Evolutionary conservation across 306 rosid genomes (phyloP).

Genomic region (Urtica urens): DNA sequence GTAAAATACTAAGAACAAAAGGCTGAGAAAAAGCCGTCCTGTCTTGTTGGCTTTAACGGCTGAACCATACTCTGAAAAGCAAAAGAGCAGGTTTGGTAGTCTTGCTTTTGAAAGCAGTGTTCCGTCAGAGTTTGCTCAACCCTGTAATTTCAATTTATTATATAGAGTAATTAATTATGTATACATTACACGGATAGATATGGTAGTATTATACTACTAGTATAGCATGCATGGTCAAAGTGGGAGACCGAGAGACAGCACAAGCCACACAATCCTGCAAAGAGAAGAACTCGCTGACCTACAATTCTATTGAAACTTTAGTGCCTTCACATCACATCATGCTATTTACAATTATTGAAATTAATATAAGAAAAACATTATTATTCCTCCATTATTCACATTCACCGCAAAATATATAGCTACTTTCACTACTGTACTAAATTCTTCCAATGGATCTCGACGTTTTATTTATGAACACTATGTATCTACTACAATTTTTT

Average conservation of each 20-base stretch:
- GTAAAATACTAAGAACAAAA: slow-evolving; percentile 39
- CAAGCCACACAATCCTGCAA: slow-evolving; percentile 7
- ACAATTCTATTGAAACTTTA: neutral
- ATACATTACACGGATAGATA: too few species aligned
- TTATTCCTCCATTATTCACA: too few species aligned
- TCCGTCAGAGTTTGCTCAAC: slow-evolving; percentile 40
- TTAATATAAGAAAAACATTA: too few species aligned
- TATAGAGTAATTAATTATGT: too few species aligned
- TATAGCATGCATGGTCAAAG: slow-evolving; percentile 11
- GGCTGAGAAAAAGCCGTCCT: slow-evolving; percentile 71
- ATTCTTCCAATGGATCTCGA: too few species aligned
- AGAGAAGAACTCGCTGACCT: slow-evolving; percentile 15
- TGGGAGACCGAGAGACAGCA: slow-evolving; percentile 21
- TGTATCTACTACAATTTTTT: too few species aligned
- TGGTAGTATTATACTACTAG: too few species aligned
- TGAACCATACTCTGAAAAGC: neutral
- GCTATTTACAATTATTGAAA: too few species aligned
- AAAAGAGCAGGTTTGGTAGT: neutral
- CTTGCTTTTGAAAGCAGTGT: slow-evolving; percentile 21
- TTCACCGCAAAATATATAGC: too few species aligned
- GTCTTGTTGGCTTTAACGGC: slow-evolving; percentile 48
- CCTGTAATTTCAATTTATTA: neutral
- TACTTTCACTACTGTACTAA: too few species aligned
- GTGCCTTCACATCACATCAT: too few species aligned
- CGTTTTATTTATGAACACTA: too few species aligned